Evolutionary conservation across 352 stramenopile genomes (phyloP), one percentile per base, ranked within the genome.

Genomic region (Globisporangium sylvaticum): DNA sequence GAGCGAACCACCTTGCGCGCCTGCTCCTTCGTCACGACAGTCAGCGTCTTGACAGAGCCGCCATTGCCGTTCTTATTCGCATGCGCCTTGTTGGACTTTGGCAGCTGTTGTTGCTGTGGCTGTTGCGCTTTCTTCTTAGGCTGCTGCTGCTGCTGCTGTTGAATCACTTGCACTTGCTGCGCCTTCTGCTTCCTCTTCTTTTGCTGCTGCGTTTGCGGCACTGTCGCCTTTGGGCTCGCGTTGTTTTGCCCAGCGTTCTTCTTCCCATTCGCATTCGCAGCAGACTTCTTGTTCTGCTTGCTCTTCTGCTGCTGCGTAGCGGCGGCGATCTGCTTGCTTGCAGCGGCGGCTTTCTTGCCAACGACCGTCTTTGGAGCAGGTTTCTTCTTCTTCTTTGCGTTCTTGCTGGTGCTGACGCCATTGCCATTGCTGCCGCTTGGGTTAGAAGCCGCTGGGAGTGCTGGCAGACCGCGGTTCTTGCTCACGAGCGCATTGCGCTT

Each of bases 401-500:
- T 34, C 24, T 73, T 68, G 1, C 10, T 54, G n/a, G 22, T 18
- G 10, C 44, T 64, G 32, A 1, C 18, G 34, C 24, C 27, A 12
- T 44, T 44, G 37, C 37, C 39, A 9, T 73, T 66, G 1, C 15
- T 48, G 31, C 4, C 8, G 4, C 52, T 18, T 27, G 0, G 10
- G 8, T 71, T 27, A 22, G 66, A 59, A 1, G 14, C 10, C 48
- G 58, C 25, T 10, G 67, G n/a, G 6, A 67, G 25, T 9, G 62
- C 48, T 8, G 64, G 54, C 20, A 87, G 34, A 0, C 73, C 69
- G n/a, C 77, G 79, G 55, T 84, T 85, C 70, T 85, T 85, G 70
- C 72, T 77, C 31, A 81, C 57, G 7, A 84, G 58, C 4, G 77
- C 71, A 10, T 77, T 83, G 53, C 77, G 79, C 58, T 80, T 76